These are phyloP conservation scores for Schizopora paradoxa DNA, from an alignment of 1,284 basidiomycete genomes.

Conservation along the genomic window DNA sequence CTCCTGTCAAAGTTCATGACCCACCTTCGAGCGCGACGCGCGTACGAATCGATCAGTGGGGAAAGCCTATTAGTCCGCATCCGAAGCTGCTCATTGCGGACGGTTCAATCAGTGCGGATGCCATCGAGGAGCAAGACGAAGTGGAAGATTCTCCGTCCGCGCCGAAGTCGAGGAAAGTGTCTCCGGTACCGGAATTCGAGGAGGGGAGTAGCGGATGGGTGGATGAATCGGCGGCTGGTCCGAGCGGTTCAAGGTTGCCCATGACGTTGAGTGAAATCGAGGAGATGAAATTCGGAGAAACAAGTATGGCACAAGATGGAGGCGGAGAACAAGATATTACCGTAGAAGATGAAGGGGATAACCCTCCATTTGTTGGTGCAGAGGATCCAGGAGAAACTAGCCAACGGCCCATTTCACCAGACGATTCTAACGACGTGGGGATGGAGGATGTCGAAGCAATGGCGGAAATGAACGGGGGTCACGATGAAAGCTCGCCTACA, in stretches of 20 bases:
- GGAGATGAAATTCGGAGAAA: slow-evolving; percentile 13
- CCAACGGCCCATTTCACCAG: too few species aligned
- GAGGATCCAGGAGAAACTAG: too few species aligned
- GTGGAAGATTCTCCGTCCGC: too few species aligned
- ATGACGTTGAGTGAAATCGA: slow-evolving; percentile 15
- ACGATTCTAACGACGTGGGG: too few species aligned
- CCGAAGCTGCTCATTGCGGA: slow-evolving; percentile 36
- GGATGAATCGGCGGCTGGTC: neutral
- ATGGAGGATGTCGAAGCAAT: too few species aligned
- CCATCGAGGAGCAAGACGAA: slow-evolving; percentile 35
- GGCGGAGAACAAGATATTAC: neutral
- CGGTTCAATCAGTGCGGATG: slow-evolving; percentile 28
- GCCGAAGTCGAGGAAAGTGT: neutral
- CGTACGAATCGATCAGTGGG: slow-evolving; percentile 53
- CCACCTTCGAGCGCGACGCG: slow-evolving; percentile 55
- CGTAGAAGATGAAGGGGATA: slow-evolving; percentile 1
- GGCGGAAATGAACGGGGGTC: too few species aligned
- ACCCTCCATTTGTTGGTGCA: too few species aligned
- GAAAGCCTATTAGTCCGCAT: slow-evolving; percentile 62
- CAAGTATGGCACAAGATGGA: neutral
- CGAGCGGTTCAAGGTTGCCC: slow-evolving; percentile 9
- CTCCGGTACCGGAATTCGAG: neutral
- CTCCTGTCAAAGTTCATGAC: slow-evolving; percentile 62
- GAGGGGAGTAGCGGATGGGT: too few species aligned
- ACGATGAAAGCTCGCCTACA: too few species aligned